Base-by-base conservation (phyloP, 2,329 filamentous ascomycete genomes). In the Monosporascus sp. region DNA sequence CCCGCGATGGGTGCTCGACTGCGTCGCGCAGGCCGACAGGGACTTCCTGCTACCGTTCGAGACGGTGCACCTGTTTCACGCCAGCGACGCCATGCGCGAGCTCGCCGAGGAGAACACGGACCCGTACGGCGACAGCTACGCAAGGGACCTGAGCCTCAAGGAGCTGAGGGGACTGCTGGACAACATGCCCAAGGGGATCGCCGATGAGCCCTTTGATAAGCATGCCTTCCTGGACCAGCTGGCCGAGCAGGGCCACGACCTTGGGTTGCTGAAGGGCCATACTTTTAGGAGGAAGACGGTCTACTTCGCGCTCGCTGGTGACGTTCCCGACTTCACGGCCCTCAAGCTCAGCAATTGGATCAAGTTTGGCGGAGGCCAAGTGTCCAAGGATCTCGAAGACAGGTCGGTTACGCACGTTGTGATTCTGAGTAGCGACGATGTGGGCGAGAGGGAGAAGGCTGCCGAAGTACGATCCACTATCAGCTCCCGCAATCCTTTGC, bases 1-100 rank as follows among this genome's bases (percentile, higher is more conserved):
- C 22, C 88, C 92, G 0, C 78, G 76, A 6, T 99, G 94, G 94
- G 74, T 97, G 2, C 76, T 89, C 27, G 91, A 97, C 67, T 94
- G 90, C 62, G 77, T 96, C 36, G 79, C 80, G 68, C 83, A 69
- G 70, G 78, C 58, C 50, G 76, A 63, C 2, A 79, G 78, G 3
- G 77, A 80, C 4, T 79, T 87, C 14, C 70, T 96, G 7, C 81
- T 96, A 5, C 78, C 79, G 0, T 78, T 77, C 43, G 79, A 82
- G 59, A 76, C 72, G 3, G 62, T 77, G 0, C 91, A 97, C 62
- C 75, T 97, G 62, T 87, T 94, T 56, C 83, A 87, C 62, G 83
- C 83, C 0, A 81, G 79, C 0, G 79, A 84, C 4, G 77, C 75
- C 2, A 76, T 85, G 51, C 70, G 73, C 41, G 74, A 74, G 7